Percentiles rank a stretch among this genome's conserved stretches.
These are phyloP conservation scores for Aspergillus ostianus DNA, from an alignment of 495 filamentous ascomycete genomes.

Conservation along the genomic window DNA sequence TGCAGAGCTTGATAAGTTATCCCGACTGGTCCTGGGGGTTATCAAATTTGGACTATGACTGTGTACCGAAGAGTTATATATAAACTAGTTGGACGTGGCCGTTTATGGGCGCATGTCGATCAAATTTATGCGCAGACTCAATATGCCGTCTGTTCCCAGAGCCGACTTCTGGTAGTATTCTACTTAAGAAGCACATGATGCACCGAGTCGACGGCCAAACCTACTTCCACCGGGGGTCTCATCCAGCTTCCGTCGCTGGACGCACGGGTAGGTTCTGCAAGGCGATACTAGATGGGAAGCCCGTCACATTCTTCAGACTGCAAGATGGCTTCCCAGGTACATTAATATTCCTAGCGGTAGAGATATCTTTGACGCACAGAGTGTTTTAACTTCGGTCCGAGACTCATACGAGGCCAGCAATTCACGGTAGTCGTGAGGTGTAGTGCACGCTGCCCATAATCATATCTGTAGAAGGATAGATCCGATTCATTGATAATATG, in stretches of 20 bases:
- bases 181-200: neutral
- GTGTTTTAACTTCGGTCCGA: neutral
- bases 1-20: neutral
- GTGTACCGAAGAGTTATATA: neutral
- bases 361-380: neutral
- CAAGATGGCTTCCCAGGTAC: neutral
- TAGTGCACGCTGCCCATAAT: too few relatives aligned
- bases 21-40: neutral
- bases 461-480: neutral
- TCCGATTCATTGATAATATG: neutral
- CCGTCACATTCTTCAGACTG: conserved; percentile 21
- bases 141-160: too few relatives aligned
- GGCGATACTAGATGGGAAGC: neutral
- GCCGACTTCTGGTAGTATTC: neutral
- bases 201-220: neutral
- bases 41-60: neutral
- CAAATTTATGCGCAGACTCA: neutral
- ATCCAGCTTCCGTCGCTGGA: conserved; percentile 10
- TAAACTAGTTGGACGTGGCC: neutral
- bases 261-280: conserved; percentile 9
- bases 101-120: conserved; percentile 9
- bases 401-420: neutral
- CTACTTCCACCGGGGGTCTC: neutral
- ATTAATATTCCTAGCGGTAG: neutral
- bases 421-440: too few relatives aligned